These are phyloP conservation scores for Arthrocladium fulminans DNA, from an alignment of 2,329 filamentous ascomycete genomes.

Conservation along the genomic window DNA sequence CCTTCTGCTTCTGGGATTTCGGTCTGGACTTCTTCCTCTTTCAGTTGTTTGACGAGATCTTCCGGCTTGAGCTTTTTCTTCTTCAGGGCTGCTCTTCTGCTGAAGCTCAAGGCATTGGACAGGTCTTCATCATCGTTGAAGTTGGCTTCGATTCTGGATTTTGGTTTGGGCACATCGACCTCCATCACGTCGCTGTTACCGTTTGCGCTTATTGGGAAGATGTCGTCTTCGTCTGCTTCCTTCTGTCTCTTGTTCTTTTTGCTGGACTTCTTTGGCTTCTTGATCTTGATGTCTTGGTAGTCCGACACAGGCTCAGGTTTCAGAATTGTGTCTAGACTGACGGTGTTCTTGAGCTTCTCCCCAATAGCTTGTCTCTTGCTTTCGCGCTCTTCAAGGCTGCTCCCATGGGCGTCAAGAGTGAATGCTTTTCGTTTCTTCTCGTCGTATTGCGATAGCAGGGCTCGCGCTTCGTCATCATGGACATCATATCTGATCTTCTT, in stretches of 20 bases:
- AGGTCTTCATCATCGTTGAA: slow-evolving; percentile 90
- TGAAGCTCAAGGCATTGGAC: slow-evolving; percentile 74
- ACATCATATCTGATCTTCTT: slow-evolving; percentile 96
- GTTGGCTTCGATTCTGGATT: slow-evolving; percentile 56
- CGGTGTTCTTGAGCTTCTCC: slow-evolving; percentile 56
- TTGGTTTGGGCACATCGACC: slow-evolving; percentile 49
- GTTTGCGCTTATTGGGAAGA: slow-evolving; percentile 34
- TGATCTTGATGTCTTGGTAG: slow-evolving; percentile 88
- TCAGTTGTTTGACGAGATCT: slow-evolving; percentile 73
- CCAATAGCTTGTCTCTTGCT: slow-evolving; percentile 46
- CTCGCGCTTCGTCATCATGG: slow-evolving; percentile 59
- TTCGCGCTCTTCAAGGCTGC: slow-evolving; percentile 55
- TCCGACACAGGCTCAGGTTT: slow-evolving; percentile 65
- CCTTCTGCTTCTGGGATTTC: slow-evolving; percentile 45
- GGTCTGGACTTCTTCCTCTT: slow-evolving; percentile 50
- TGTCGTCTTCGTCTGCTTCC: slow-evolving; percentile 50
- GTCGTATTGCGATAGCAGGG: slow-evolving; percentile 83
- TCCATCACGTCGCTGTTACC: slow-evolving; percentile 58
- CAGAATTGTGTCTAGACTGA: slow-evolving; percentile 65
- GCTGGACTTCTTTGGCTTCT: slow-evolving; percentile 85
- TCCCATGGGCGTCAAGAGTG: slow-evolving; percentile 71
- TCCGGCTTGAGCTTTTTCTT: slow-evolving; percentile 87
- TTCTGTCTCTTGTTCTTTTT: slow-evolving; percentile 65
- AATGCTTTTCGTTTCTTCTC: slow-evolving; percentile 88
- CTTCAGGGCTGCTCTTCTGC: slow-evolving; percentile 75